Percentiles rank a stretch among this genome's conserved stretches.
Conservation (phyloP, 495 filamentous ascomycete genomes). For the Penicillium steckii region DNA sequence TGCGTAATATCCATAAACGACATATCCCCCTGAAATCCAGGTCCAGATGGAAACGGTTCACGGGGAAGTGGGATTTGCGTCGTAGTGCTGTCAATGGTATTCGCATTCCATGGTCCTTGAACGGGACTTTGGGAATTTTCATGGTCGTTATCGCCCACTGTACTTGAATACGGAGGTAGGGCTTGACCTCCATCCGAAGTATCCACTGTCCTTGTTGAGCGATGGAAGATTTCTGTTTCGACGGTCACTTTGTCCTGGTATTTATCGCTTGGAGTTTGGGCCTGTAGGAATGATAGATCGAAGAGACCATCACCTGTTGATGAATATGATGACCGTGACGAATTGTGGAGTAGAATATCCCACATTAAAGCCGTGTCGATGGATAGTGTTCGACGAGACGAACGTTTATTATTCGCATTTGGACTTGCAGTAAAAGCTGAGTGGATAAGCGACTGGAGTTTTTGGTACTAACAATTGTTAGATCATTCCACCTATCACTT, state of each 20-base stretch:
- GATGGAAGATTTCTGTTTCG: constrained; percentile 41
- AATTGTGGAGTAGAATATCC: constrained; percentile 40
- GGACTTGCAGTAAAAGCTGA: constrained; percentile 37
- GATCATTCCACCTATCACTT: background rate
- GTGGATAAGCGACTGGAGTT: constrained; percentile 29
- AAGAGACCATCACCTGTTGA: constrained; percentile 24
- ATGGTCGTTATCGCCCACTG: background rate
- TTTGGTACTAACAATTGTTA: constrained; percentile 27
- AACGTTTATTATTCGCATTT: constrained; percentile 26
- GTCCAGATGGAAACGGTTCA: constrained; percentile 11
- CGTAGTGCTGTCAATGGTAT: background rate
- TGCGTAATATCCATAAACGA: constrained; percentile 30
- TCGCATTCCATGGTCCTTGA: constrained; percentile 4
- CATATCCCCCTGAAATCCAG: constrained; percentile 26
- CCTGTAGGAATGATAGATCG: constrained; percentile 24
- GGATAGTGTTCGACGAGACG: constrained; percentile 38
- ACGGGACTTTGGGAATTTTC: background rate
- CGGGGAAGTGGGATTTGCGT: constrained; percentile 4
- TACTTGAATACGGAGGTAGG: constrained; percentile 24
- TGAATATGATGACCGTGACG: constrained; percentile 9
- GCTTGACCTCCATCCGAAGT: constrained; percentile 43
- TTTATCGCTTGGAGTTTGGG: constrained; percentile 6
- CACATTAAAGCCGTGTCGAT: constrained; percentile 44
- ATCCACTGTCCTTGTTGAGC: constrained; percentile 38
- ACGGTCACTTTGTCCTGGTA: constrained; percentile 28